Evolutionary conservation across 2,329 filamentous ascomycete genomes (phyloP), one percentile per base, ranked within the genome.

Genomic region (Exophiala oligosperma): DNA sequence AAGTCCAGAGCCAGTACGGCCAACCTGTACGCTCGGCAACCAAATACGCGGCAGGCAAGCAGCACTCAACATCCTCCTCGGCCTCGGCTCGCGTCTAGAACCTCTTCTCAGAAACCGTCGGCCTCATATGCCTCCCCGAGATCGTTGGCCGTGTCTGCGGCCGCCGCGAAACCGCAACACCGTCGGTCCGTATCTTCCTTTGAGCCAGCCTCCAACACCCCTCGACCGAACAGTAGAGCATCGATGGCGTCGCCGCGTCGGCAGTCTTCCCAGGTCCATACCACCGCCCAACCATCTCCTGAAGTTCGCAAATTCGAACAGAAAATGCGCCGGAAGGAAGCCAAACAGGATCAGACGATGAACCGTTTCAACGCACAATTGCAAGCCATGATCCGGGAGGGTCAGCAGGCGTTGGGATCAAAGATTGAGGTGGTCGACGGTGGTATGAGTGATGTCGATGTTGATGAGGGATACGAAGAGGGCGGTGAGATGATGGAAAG

Each of bases 321-420:
- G n/a, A 83, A 85, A 69, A 84, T 88, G 64, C 80, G 86, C 24
- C 84, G 84, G 51, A 89, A 90, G 57, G 91, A 96, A 67, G 81
- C 86, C 47, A 87, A 92, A 66, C 84, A 90, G 6, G 92, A 97
- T 66, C 84, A 87, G 44, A 86, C 88, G 52, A 88, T 97, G 66
- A 86, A 85, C 49, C 84, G 88, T 26, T 86, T 97, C 73, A 95
- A 94, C 70, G 81, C 84, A 49, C 85, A 89, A 66, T 77, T 97
- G 49, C 84, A 89, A 69, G 89, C 87, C 35, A 91, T 99, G 89
- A 95, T 99, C 54, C 82, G 87, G 1, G 88, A 97, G 73, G 94
- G 92, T 0, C 88, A 88, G 66, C 89, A 94, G 72, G 94, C 94
- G 1, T 75, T 99, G 17, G 92, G 88, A 1, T 89, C 89, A 21